Conservation (phyloP, 768 basidiomycete species). For the Solioccasus polychromus region DNA sequence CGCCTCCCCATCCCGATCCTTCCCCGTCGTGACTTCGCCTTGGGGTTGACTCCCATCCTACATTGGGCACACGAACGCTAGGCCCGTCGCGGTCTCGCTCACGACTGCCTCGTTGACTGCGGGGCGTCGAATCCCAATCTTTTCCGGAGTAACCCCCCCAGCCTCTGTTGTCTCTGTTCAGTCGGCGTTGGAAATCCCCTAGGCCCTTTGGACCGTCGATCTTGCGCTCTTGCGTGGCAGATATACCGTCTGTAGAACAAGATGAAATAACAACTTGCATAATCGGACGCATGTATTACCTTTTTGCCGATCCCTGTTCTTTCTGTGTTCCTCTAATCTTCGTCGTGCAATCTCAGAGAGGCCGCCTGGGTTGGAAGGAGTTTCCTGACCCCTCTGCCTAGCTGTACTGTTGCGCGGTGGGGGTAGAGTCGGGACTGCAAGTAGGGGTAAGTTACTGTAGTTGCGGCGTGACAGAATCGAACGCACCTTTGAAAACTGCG, state of each 20-base stretch:
- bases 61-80: conserved; percentile 86
- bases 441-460: background rate
- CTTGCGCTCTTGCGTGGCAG: conserved; percentile 53
- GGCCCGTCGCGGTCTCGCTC: conserved; percentile 57
- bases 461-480: background rate
- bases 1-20: conserved; percentile 60
- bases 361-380: conserved; percentile 90
- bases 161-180: conserved; percentile 68
- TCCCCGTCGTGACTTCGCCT: conserved; percentile 52
- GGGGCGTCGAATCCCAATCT: conserved; percentile 62
- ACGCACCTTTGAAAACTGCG: conserved; percentile 82
- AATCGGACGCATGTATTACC: conserved; percentile 36
- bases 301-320: conserved; percentile 64
- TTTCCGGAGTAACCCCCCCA: conserved; percentile 38
- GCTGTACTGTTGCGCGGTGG: conserved; percentile 49
- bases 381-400: conserved; percentile 82
- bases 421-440: conserved; percentile 76
- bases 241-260: conserved; percentile 60
- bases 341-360: conserved; percentile 72
- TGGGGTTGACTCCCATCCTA: conserved; percentile 94
- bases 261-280: background rate
- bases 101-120: conserved; percentile 46
- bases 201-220: conserved; percentile 70
- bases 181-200: conserved; percentile 90
- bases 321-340: conserved; percentile 74